Evolutionary conservation across 768 basidiomycete genomes (phyloP), one percentile per base, ranked within the genome.

Genomic region (Holtermanniella nyarrowii): DNA sequence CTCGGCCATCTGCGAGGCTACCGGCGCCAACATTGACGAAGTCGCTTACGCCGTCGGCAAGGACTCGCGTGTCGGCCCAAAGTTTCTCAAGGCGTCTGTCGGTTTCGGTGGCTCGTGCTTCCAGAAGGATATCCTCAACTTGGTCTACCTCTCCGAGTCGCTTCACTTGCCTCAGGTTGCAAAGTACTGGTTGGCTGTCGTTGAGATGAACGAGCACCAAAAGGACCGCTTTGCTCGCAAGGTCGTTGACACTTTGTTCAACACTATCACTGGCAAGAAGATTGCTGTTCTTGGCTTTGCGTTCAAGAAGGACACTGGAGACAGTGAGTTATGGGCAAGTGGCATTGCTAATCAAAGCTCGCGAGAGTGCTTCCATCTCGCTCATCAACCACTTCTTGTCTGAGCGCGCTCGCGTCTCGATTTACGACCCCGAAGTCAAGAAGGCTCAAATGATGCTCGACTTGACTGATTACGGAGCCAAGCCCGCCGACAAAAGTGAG

Each of bases 71-170:
- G 79, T 99, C 49, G 95, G 95, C 3, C 80, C 88, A 62, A 93
- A 86, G 72, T 99, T 99, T 81, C 77, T 99, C 66, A 88, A 86
- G 70, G 72, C 70, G 5, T 71, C 70, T 11, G 69, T 71, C 44
- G 69, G 95, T 20, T 99, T 99, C 64, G 93, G 95, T 55, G 95
- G 95, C 31, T 88, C 85, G 12, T 99, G 93, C 76, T 99, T 99
- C 86, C 93, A 97, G 76, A 97, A 99, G 52, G 93, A 99, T 69
- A 97, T 97, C 73, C 82, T 99, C 66, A 99, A 99, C 77, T 78
- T 99, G 56, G 95, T 97, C 42, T 99, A 99, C 76, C 82, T 99
- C 42, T 85, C 82, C 68, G 91, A 97, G 75, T 88, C 85, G 57
- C 75, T 88, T 50, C 89, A 97, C 74, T 79, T 99, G 49, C 90